Percentiles rank a stretch among this genome's conserved stretches.
These are phyloP conservation scores for Brassica cretica DNA, from an alignment of 345 rosid genomes.

Conservation along the genomic window DNA sequence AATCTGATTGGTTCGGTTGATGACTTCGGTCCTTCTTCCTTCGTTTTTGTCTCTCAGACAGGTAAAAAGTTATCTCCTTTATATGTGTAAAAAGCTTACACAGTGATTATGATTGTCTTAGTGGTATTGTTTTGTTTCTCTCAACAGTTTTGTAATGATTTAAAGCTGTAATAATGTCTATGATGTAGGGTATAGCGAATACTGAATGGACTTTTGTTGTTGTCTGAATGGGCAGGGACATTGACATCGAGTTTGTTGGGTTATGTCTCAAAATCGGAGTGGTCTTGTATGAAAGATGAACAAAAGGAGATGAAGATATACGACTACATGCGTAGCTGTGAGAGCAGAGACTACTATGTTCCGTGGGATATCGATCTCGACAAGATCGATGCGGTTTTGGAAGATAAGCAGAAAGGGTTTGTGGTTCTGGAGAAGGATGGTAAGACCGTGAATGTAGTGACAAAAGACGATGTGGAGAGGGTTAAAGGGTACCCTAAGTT, in stretches of 20 bases:
- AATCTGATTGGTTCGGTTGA: slow-evolving; percentile 31
- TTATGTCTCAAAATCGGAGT: slow-evolving; percentile 56
- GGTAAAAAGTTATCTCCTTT: slow-evolving; percentile 16
- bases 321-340: slow-evolving; percentile 54
- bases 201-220: not conserved
- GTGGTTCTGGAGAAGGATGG: slow-evolving; percentile 59
- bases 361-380: slow-evolving; percentile 60
- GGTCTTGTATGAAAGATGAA: slow-evolving; percentile 39
- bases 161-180: not conserved
- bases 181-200: not conserved
- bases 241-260: slow-evolving; percentile 57
- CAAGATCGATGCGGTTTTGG: slow-evolving; percentile 50
- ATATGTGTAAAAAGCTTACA: not conserved
- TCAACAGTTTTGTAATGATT: not conserved
- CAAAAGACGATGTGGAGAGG: slow-evolving; percentile 70
- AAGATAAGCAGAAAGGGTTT: slow-evolving; percentile 51
- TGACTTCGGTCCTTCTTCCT: slow-evolving; percentile 47
- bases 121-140: not conserved
- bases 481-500: slow-evolving; percentile 68
- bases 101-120: not conserved
- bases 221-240: slow-evolving; percentile 41
- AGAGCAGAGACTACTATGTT: slow-evolving; percentile 41
- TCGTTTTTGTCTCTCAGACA: slow-evolving; percentile 42
- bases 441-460: slow-evolving; percentile 63
- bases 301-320: slow-evolving; percentile 56